Evolutionary conservation across 2,329 filamentous ascomycete species (phyloP).

Genomic region (Pseudohalonectria lignicola): DNA sequence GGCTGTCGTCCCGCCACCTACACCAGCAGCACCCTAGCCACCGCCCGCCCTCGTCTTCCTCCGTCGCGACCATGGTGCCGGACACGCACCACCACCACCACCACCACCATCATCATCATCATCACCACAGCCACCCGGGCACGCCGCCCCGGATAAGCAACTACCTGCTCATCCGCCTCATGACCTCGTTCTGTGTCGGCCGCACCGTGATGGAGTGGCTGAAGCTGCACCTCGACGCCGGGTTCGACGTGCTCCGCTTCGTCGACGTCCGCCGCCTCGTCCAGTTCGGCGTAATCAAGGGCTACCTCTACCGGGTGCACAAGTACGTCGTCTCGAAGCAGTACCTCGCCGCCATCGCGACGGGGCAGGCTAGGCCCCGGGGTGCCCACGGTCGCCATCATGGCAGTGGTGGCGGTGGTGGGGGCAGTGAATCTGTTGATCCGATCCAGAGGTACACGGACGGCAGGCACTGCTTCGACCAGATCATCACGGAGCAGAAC

Average conservation of each 20-base stretch:
- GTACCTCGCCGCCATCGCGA: slow-evolving; percentile 44
- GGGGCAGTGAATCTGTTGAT: slow-evolving; percentile 22
- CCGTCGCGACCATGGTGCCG: neutral
- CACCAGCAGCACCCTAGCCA: slow-evolving; percentile 3
- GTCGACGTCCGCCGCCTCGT: slow-evolving; percentile 87
- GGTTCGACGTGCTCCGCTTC: slow-evolving; percentile 55
- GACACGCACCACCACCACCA: slow-evolving; percentile 18
- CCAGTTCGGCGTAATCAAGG: slow-evolving; percentile 93
- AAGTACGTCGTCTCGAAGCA: slow-evolving; percentile 71
- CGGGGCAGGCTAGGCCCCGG: slow-evolving; percentile 33
- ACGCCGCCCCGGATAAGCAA: slow-evolving; percentile 31
- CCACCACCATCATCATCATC: slow-evolving; percentile 8
- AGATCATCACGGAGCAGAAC: slow-evolving; percentile 69
- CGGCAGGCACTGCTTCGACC: slow-evolving; percentile 67
- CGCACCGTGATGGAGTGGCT: slow-evolving; percentile 84
- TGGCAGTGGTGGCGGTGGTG: slow-evolving; percentile 16
- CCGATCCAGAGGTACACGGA: slow-evolving; percentile 59
- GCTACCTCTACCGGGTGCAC: slow-evolving; percentile 84
- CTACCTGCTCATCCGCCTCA: slow-evolving; percentile 67
- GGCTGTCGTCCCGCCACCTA: neutral
- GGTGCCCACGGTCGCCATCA: neutral
- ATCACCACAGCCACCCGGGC: slow-evolving; percentile 5
- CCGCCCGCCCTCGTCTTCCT: slow-evolving; percentile 1
- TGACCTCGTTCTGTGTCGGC: slow-evolving; percentile 74
- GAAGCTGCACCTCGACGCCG: slow-evolving; percentile 56